Evolutionary conservation across 805 yeast genomes (phyloP), one percentile per base, ranked within the genome.

Genomic region (Candida maesae): DNA sequence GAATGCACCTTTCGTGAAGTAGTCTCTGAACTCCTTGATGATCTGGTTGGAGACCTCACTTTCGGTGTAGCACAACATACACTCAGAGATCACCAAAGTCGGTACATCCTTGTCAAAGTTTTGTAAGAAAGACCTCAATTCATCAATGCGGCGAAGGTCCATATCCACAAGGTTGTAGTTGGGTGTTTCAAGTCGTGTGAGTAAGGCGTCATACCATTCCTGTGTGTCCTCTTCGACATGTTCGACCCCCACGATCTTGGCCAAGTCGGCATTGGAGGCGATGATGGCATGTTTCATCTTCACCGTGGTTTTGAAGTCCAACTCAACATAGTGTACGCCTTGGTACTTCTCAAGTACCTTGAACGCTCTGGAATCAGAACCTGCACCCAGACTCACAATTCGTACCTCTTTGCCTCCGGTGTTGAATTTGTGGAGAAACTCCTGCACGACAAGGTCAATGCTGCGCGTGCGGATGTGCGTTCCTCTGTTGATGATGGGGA

Each of bases 401-500:
- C 83, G 86, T 27, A 75, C 61, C 6, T 48, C 24, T n/a, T n/a
- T n/a, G 13, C 33, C 11, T n/a, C 26, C 31, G 3, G n/a, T n/a
- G n/a, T 35, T 42, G 42, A 64, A 56, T 4, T 47, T 47, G 3
- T 41, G 33, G 3, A 78, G 35, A 46, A 78, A 80, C 16, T 57
- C 51, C 2, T 67, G 57, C 3, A 79, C 59, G 1, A 76, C 61
- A 7, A 52, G 16, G 52, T 81, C 78, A 20, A 83, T 74, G 14
- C 77, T 59, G 14, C 52, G 57, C 0, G 85, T 79, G 27, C 91
- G 63, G 16, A 81, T 61, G 57, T 77, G 83, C 0, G 89, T 81
- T 0, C 90, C 90, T 35, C 84, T 61, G 51, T 83, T 84, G 52
- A 84, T 82, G 15, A 83, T 67, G 0, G 91, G 91, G 11, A 75